Base-by-base conservation (phyloP, 1,284 basidiomycete species). In the Gymnopus androsaceus region DNA sequence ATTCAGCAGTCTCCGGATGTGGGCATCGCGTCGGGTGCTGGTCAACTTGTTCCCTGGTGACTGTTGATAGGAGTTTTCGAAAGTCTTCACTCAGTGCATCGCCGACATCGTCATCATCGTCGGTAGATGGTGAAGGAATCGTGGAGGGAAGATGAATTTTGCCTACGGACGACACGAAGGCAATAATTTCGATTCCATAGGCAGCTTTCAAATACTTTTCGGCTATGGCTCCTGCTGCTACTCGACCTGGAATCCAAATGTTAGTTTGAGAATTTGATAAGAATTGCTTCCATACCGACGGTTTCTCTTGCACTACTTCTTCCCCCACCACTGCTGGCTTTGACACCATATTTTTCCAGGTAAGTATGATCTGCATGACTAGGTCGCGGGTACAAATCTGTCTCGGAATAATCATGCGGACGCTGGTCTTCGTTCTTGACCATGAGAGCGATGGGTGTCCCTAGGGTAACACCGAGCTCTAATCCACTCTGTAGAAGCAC, bases 331-430 rank as follows among this genome's bases (percentile, higher is more conserved):
- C 90, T 94, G 78, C 92, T 95, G 1, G 97, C 96, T 77, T 99
- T 99, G 71, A 99, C 75, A 31, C 94, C 94, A 72, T 99, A 99
- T 70, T 99, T 99, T 66, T 95, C 88, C 53, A 99, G 85, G 75
- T 99, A 99, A 30, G 97, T 99, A 74, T 92, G 98, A 72, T 99
- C 97, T 50, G 97, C 97, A 69, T 99, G 97, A 63, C 91, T 94
- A 17, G 97, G 97, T 28, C 97, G 88, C 37, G 97, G 97, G 78
- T 94, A 99, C 56, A 95, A 79, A 70, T 99, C 96, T 1, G 96
- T 99, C 77, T 98, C 97, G 64, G 94, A 90, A 77, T 99, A 99
- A 75, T 99, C 97, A 70, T 98, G 90, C 19, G 97, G 97, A 42
- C 97, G 83, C 69, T 99, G 97, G 72, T 99, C 97, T 75, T 98